These are phyloP conservation scores for Phalaenopsis hybrid DNA, from an alignment of 116 monocot genomes.

Conservation along the genomic window DNA sequence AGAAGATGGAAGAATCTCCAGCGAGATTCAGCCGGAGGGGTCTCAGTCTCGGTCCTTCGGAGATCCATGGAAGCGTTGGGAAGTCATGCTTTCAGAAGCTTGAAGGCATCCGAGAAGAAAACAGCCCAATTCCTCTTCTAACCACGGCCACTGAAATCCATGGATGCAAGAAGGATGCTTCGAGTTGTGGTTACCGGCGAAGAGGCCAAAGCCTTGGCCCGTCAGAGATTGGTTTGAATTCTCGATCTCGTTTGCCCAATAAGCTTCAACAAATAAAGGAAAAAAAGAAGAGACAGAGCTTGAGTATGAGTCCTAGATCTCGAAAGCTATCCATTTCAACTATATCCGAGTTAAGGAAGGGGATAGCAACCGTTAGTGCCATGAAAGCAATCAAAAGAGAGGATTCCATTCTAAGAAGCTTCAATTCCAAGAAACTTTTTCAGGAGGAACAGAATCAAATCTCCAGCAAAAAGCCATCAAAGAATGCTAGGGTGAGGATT, in stretches of 20 bases:
- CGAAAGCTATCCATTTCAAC: slow-evolving; percentile 10
- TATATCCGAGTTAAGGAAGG: slow-evolving; percentile 26
- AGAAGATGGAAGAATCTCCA: slow-evolving; percentile 11
- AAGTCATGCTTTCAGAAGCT: slow-evolving; percentile 21
- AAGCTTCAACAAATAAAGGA: slow-evolving; percentile 17
- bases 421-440: slow-evolving; percentile 37
- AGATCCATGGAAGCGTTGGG: slow-evolving; percentile 31
- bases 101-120: slow-evolving; percentile 33
- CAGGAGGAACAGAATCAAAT: slow-evolving; percentile 13
- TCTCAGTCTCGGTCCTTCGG: slow-evolving; percentile 39
- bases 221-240: slow-evolving; percentile 25
- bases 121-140: not conserved
- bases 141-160: not conserved
- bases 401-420: not conserved
- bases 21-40: slow-evolving; percentile 25
- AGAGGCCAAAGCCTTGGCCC: slow-evolving; percentile 56
- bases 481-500: slow-evolving; percentile 33
- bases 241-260: slow-evolving; percentile 4
- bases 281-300: slow-evolving; percentile 10
- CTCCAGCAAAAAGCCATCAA: slow-evolving; percentile 22
- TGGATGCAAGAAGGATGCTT: slow-evolving; percentile 7
- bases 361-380: slow-evolving; percentile 23
- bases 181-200: slow-evolving; percentile 6
- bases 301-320: slow-evolving; percentile 27
- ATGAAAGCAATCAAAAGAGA: slow-evolving; percentile 19